These are phyloP conservation scores for Actinomucor elegans DNA, from an alignment of 371 early-diverging fungal genomes.

Conservation along the genomic window DNA sequence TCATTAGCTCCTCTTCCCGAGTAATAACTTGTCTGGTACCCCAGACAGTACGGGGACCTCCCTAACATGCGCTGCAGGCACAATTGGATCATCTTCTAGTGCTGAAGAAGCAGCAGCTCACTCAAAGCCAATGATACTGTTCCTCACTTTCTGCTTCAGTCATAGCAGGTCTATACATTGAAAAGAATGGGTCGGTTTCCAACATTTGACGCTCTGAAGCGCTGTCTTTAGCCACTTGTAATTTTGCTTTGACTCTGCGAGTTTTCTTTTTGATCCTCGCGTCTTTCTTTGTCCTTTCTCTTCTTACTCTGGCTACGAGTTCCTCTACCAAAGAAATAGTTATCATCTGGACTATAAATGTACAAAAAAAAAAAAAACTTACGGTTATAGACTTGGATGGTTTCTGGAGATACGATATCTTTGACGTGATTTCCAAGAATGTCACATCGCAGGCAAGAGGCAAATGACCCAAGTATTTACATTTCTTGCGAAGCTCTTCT, in stretches of 20 bases:
- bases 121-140: slow-evolving; percentile 30
- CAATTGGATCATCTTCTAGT: slow-evolving; percentile 12
- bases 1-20: slow-evolving; percentile 18
- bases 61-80: not conserved
- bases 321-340: slow-evolving; percentile 29
- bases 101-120: slow-evolving; percentile 27
- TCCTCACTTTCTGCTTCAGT: slow-evolving; percentile 31
- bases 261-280: slow-evolving; percentile 49
- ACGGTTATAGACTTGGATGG: slow-evolving; percentile 60
- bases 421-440: slow-evolving; percentile 82
- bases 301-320: slow-evolving; percentile 37
- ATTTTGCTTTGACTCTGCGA: slow-evolving; percentile 32
- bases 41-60: slow-evolving; percentile 53
- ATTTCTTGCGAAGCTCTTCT: slow-evolving; percentile 88
- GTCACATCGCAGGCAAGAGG: slow-evolving; percentile 89
- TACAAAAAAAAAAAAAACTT: slow-evolving; percentile 47
- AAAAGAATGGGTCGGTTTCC: slow-evolving; percentile 59
- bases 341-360: not conserved
- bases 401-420: slow-evolving; percentile 60
- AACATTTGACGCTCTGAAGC: slow-evolving; percentile 30
- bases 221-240: slow-evolving; percentile 17
- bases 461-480: slow-evolving; percentile 83
- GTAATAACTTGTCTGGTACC: slow-evolving; percentile 50
- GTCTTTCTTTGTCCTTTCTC: slow-evolving; percentile 51
- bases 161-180: slow-evolving; percentile 29